These are phyloP conservation scores for Starmerella riodocensis DNA, from an alignment of 805 yeast species.

Conservation along the genomic window DNA sequence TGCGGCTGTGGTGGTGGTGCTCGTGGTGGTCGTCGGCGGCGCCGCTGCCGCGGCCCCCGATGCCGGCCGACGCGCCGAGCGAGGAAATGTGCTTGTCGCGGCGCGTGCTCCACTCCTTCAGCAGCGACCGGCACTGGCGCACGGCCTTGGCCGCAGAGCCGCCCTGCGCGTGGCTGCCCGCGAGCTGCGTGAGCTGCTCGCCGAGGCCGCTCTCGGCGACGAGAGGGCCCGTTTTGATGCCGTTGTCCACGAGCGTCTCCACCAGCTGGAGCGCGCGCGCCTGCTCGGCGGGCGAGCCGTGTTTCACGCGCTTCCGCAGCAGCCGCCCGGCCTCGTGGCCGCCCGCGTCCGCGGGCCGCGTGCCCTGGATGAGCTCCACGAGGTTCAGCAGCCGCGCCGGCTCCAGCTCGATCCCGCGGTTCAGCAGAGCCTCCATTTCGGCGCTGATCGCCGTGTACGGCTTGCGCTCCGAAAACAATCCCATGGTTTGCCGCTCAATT, in stretches of 20 bases:
- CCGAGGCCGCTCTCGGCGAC: constrained; percentile 19
- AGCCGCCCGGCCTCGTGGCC: constrained; percentile 81
- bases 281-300: constrained; percentile 59
- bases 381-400: constrained; percentile 44
- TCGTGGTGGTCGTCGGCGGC: too few species aligned
- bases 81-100: constrained; percentile 11
- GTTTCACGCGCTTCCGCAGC: constrained; percentile 72
- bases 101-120: constrained; percentile 48
- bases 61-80: constrained; percentile 14
- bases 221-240: constrained; percentile 16
- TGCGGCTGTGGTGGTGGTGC: too few species aligned
- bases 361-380: constrained; percentile 38
- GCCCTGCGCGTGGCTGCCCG: constrained; percentile 26
- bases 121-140: constrained; percentile 37
- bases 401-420: constrained; percentile 27
- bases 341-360: constrained; percentile 27
- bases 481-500: constrained; percentile 13
- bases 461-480: constrained; percentile 24
- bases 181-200: constrained; percentile 35
- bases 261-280: constrained; percentile 51
- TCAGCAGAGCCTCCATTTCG: constrained; percentile 29
- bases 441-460: constrained; percentile 35
- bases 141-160: constrained; percentile 30
- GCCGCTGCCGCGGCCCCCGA: constrained; percentile 8
- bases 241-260: constrained; percentile 47